Conservation (phyloP, 805 yeast genomes). For the Ogataea paraovalis region DNA sequence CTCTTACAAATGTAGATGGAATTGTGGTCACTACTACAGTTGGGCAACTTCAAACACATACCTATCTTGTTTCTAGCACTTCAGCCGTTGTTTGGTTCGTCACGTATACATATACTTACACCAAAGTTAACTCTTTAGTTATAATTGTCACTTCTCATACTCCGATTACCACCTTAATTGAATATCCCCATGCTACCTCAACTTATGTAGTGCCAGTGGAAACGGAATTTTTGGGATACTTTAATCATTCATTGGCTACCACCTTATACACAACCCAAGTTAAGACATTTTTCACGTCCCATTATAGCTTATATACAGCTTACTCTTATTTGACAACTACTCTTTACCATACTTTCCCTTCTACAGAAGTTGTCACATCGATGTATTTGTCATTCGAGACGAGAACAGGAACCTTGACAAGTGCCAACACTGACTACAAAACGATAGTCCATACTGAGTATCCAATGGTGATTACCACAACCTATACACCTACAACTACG, state of each 20-base stretch:
- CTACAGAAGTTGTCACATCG: slow-evolving; percentile 6
- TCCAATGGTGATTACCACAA: background rate
- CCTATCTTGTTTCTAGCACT: slow-evolving; percentile 15
- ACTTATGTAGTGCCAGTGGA: background rate
- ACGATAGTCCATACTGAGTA: background rate
- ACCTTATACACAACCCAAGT: slow-evolving; percentile 7
- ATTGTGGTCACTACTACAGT: slow-evolving; percentile 12
- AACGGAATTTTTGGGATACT: slow-evolving; percentile 2
- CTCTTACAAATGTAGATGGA: background rate
- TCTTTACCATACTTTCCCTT: background rate
- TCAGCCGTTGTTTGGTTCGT: slow-evolving; percentile 6
- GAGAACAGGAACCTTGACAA: background rate
- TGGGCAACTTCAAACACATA: slow-evolving; percentile 10
- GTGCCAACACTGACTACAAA: background rate
- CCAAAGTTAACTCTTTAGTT: slow-evolving; percentile 4
- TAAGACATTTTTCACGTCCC: slow-evolving; percentile 11
- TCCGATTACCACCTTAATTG: background rate
- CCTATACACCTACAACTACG: background rate
- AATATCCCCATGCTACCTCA: background rate
- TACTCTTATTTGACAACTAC: background rate
- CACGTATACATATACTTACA: slow-evolving; percentile 13
- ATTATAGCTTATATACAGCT: slow-evolving; percentile 8
- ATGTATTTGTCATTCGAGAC: slow-evolving; percentile 5
- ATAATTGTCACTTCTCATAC: background rate
- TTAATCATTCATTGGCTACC: slow-evolving; percentile 2